phyloP scores from a whole-genome alignment of 2,329 filamentous ascomycete genomes.

The Cladosporium sp. region DNA sequence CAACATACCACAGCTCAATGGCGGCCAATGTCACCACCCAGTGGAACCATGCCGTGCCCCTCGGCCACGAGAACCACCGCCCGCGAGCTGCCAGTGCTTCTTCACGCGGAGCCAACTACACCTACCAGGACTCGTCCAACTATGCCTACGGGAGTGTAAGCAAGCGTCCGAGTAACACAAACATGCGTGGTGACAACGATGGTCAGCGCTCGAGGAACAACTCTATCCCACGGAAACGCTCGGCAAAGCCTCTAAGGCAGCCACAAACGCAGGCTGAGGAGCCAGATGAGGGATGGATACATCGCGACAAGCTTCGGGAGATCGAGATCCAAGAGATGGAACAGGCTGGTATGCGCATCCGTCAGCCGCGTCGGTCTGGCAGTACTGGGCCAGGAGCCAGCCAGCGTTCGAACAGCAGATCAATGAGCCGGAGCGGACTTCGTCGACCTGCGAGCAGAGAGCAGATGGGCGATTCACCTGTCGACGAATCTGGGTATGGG shows the following conservation, averaged over 20 bases:
- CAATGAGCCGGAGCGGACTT: conserved; percentile 32
- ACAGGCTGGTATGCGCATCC: conserved; percentile 69
- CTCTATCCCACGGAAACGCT: conserved; percentile 18
- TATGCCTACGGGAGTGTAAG: conserved; percentile 13
- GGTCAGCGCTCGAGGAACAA: conserved; percentile 13
- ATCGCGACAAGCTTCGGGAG: conserved; percentile 77
- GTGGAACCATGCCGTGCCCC: conserved; percentile 20
- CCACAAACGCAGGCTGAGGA: conserved; percentile 11
- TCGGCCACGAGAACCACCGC: conserved; percentile 17
- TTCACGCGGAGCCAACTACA: conserved; percentile 4
- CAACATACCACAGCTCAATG: conserved; percentile 9
- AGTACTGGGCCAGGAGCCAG: conserved; percentile 46
- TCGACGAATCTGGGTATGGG: conserved; percentile 25
- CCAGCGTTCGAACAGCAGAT: conserved; percentile 35
- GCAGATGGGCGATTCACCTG: conserved; percentile 25
- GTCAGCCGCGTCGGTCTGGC: conserved; percentile 56
- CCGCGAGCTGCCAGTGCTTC: conserved; percentile 10
- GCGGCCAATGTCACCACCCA: conserved; percentile 8
- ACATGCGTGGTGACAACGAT: conserved; percentile 21
- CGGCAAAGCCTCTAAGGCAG: conserved; percentile 15
- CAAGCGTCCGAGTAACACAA: conserved; percentile 19
- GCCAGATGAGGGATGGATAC: conserved; percentile 74
- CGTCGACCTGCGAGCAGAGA: conserved; percentile 32
- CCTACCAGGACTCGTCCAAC: conserved; percentile 15
- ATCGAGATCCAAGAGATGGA: conserved; percentile 82